These are phyloP conservation scores for Botrytis medusae DNA, from an alignment of 2,329 filamentous ascomycete genomes.

Conservation along the genomic window DNA sequence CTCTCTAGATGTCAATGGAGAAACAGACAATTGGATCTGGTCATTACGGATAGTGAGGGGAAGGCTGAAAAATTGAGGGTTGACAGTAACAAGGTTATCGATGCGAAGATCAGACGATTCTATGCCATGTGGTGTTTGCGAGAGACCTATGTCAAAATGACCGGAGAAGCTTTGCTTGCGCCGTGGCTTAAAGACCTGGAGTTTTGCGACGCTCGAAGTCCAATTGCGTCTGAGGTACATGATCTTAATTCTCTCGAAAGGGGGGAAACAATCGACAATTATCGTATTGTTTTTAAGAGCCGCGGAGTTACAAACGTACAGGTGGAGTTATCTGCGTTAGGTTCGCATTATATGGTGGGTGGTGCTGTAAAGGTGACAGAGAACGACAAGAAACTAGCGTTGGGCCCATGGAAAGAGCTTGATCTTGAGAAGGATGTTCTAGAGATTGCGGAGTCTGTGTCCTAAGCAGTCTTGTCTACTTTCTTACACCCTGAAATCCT, in stretches of 20 bases:
- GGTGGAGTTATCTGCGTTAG: constrained; percentile 37
- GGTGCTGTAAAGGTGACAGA: constrained; percentile 28
- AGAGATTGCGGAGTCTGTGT: constrained; percentile 27
- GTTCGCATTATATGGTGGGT: constrained; percentile 37
- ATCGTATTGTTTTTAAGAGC: constrained; percentile 34
- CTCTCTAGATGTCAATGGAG: constrained; percentile 36
- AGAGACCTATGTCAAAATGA: constrained; percentile 82
- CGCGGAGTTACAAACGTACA: constrained; percentile 34
- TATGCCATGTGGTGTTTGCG: constrained; percentile 78
- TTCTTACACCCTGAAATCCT: background rate
- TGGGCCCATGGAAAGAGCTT: constrained; percentile 29
- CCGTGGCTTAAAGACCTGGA: constrained; percentile 70
- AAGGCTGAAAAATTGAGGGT: constrained; percentile 32
- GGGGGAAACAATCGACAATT: constrained; percentile 30
- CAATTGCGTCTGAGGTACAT: constrained; percentile 22
- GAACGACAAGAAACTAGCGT: constrained; percentile 17
- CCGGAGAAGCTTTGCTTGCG: constrained; percentile 73
- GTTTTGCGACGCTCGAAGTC: constrained; percentile 56
- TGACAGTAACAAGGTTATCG: constrained; percentile 45
- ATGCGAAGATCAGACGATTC: constrained; percentile 66
- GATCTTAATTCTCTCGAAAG: constrained; percentile 28
- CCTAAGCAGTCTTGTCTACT: background rate
- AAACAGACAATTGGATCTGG: constrained; percentile 27
- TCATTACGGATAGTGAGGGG: constrained; percentile 19
- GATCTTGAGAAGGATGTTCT: constrained; percentile 35